Conservation (phyloP, 2,329 filamentous ascomycete species). For the Onygena corvina region DNA sequence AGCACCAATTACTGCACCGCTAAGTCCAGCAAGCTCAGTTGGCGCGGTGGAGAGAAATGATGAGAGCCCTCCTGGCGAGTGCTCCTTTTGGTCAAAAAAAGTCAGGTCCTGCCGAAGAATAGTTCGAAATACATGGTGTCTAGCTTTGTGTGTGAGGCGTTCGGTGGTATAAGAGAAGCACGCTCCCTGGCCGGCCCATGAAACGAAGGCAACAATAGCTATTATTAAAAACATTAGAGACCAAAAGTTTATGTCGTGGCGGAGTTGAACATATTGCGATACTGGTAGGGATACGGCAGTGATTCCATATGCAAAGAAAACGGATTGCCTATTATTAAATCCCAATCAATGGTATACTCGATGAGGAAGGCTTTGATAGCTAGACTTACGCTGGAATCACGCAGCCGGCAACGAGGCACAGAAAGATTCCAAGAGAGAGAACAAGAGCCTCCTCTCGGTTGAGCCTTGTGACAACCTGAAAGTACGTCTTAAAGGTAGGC, state of each 20-base stretch:
- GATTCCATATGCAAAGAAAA: conserved; percentile 79
- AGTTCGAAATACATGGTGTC: conserved; percentile 44
- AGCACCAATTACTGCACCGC: conserved; percentile 75
- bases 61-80: conserved; percentile 76
- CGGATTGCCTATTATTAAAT: conserved; percentile 39
- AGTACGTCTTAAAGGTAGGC: not conserved
- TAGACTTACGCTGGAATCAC: conserved; percentile 60
- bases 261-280: conserved; percentile 45
- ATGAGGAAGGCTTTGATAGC: conserved; percentile 57
- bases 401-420: conserved; percentile 69
- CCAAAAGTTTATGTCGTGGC: conserved; percentile 70
- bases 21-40: conserved; percentile 75
- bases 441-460: not conserved
- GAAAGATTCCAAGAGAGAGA: not conserved
- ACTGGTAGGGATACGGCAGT: conserved; percentile 51
- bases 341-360: not conserved
- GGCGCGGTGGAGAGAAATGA: conserved; percentile 81
- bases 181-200: conserved; percentile 56
- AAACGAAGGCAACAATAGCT: conserved; percentile 58
- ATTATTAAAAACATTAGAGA: conserved; percentile 79
- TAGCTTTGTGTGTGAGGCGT: conserved; percentile 34
- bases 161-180: conserved; percentile 70
- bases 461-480: not conserved
- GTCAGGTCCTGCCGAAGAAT: conserved; percentile 44
- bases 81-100: conserved; percentile 55